phyloP scores from a whole-genome alignment of 495 filamentous ascomycete species.

The Lophiostoma macrostomum region DNA sequence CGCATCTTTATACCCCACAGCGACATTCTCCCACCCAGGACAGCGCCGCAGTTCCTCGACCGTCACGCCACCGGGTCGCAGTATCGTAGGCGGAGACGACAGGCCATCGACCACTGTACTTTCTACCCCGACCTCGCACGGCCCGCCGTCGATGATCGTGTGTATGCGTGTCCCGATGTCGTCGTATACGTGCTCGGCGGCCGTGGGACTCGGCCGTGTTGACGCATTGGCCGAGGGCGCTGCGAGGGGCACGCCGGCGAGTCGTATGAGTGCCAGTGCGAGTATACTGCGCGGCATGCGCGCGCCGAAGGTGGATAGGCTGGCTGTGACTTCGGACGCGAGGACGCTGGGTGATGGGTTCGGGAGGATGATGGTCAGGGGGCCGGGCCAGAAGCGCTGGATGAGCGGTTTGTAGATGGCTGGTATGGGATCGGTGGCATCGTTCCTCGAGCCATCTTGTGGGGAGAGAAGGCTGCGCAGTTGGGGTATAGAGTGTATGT shows the following conservation, averaged over 20 bases:
- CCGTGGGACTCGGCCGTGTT: constrained; percentile 86
- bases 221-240: constrained; percentile 93
- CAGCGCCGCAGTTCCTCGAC: constrained; percentile 73
- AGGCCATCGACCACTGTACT: constrained; percentile 95
- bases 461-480: constrained; percentile 59
- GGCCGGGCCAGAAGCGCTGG: constrained; percentile 86
- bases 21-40: constrained; percentile 75
- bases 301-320: constrained; percentile 77
- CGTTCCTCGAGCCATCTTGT: constrained; percentile 36
- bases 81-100: constrained; percentile 70
- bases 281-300: constrained; percentile 82
- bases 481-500: constrained; percentile 79
- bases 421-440: constrained; percentile 57
- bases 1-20: constrained; percentile 70
- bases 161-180: constrained; percentile 84
- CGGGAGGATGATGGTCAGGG: constrained; percentile 86
- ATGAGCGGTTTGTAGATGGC: constrained; percentile 80
- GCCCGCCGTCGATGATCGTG: constrained; percentile 84
- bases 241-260: constrained; percentile 75
- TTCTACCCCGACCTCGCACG: constrained; percentile 85
- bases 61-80: constrained; percentile 88
- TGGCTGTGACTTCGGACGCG: constrained; percentile 83
- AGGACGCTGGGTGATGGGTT: constrained; percentile 66
- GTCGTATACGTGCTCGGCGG: constrained; percentile 80
- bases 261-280: constrained; percentile 79